A percentile compares a stretch with the other conserved stretches of the same genome.
These are phyloP conservation scores for Galerina sulciceps DNA, from an alignment of 768 basidiomycete species.

Conservation along the genomic window DNA sequence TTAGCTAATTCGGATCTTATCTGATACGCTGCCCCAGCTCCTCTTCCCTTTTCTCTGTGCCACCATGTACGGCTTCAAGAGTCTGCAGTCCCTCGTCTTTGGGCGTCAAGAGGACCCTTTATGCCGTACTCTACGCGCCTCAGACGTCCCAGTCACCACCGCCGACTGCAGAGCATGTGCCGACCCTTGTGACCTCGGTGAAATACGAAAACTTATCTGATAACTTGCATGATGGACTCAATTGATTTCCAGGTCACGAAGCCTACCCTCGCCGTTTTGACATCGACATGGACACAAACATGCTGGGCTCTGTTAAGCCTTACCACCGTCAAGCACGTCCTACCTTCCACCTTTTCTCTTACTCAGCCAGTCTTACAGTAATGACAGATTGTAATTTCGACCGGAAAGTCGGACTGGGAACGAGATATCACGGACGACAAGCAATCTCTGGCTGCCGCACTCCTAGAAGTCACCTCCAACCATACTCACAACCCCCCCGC, in stretches of 20 bases:
- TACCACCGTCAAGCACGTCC: slow-evolving; percentile 75
- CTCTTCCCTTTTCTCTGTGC: slow-evolving; percentile 16
- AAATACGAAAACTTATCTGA: slow-evolving; percentile 28
- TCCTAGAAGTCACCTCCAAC: slow-evolving; percentile 41
- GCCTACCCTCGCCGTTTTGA: slow-evolving; percentile 75
- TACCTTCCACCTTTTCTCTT: neutral
- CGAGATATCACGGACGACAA: slow-evolving; percentile 74
- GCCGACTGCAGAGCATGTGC: slow-evolving; percentile 77
- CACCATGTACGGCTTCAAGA: slow-evolving; percentile 43
- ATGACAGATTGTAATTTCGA: slow-evolving; percentile 81
- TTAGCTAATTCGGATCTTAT: slow-evolving; percentile 31
- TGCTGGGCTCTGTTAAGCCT: slow-evolving; percentile 87
- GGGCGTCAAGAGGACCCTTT: slow-evolving; percentile 44
- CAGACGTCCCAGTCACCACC: slow-evolving; percentile 65
- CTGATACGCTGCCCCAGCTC: slow-evolving; percentile 24
- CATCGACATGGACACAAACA: slow-evolving; percentile 76
- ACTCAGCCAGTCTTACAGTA: neutral
- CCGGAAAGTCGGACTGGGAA: slow-evolving; percentile 89
- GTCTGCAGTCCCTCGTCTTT: slow-evolving; percentile 44
- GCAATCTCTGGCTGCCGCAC: slow-evolving; percentile 70
- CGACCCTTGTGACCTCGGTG: slow-evolving; percentile 78
- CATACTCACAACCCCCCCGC: slow-evolving; percentile 15
- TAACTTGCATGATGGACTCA: slow-evolving; percentile 25
- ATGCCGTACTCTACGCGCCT: slow-evolving; percentile 55
- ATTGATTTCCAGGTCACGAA: slow-evolving; percentile 59